Percentiles rank a stretch among this genome's conserved stretches.
phyloP scores from a whole-genome alignment of 257 asterid genomes.

The Fraxinus quadrangulata region DNA sequence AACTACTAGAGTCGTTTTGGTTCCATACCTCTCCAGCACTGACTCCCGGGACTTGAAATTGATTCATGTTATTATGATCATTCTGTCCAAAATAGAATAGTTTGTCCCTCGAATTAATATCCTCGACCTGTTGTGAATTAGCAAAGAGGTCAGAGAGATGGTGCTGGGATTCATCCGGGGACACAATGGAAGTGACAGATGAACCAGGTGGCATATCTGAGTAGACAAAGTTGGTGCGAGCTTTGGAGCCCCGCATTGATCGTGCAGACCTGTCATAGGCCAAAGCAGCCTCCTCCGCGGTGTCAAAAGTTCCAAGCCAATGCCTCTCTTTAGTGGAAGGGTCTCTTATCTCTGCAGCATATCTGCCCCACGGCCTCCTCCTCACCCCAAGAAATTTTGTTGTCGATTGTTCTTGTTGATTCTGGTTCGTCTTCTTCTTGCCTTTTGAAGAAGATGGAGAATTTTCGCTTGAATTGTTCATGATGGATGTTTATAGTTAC shows the following conservation, averaged over 20 bases:
- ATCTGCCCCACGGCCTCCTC: slow-evolving; percentile 87
- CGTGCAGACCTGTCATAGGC: slow-evolving; percentile 88
- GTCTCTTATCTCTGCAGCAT: slow-evolving; percentile 87
- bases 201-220: slow-evolving; percentile 89
- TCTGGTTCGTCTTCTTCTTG: slow-evolving; percentile 39
- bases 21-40: slow-evolving; percentile 25
- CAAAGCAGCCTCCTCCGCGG: slow-evolving; percentile 88
- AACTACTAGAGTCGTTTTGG: not conserved
- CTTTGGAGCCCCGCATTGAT: slow-evolving; percentile 72
- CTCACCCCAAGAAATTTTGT: slow-evolving; percentile 68
- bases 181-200: slow-evolving; percentile 71
- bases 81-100: slow-evolving; percentile 40
- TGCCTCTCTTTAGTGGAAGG: slow-evolving; percentile 82
- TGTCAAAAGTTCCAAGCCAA: slow-evolving; percentile 89
- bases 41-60: slow-evolving; percentile 26
- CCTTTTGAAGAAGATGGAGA: slow-evolving; percentile 51
- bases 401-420: slow-evolving; percentile 28
- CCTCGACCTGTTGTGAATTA: slow-evolving; percentile 12
- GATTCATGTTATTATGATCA: slow-evolving; percentile 14
- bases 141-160: slow-evolving; percentile 28
- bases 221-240: slow-evolving; percentile 83
- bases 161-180: slow-evolving; percentile 65
- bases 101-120: not conserved
- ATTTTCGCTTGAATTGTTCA: not conserved
- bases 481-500: not conserved